A percentile compares a stretch with the other conserved stretches of the same genome.
These are phyloP conservation scores for Tetracentron sinense DNA, from an alignment of 164 flowering plant species.

Conservation along the genomic window DNA sequence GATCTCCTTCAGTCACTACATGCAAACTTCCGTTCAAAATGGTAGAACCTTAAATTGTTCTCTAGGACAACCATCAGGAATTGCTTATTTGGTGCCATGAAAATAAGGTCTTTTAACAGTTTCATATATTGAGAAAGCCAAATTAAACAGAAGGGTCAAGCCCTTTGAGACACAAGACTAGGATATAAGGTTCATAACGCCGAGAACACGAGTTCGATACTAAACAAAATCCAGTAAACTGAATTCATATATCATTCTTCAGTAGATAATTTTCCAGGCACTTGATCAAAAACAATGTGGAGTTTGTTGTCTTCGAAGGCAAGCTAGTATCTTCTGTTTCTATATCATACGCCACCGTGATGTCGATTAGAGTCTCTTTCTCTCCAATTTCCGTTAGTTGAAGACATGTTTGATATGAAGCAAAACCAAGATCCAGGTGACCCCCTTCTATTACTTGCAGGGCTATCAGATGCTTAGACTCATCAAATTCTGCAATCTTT, in stretches of 20 bases:
- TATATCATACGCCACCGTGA: conserved; percentile 26
- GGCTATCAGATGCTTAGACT: conserved; percentile 26
- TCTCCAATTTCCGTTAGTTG: conserved; percentile 24
- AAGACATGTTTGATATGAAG: conserved; percentile 31
- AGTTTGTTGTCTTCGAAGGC: conserved; percentile 17
- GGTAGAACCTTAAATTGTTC: too few species aligned
- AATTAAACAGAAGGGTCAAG: too few species aligned
- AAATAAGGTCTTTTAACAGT: too few species aligned
- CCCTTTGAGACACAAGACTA: too few species aligned
- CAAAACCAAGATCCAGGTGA: conserved; percentile 28
- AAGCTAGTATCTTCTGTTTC: conserved; percentile 15
- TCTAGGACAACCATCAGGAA: too few species aligned
- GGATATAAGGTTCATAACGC: too few species aligned
- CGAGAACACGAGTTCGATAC: too few species aligned
- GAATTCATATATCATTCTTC: conserved; percentile 7
- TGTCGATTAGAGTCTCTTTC: conserved; percentile 26
- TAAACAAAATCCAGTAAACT: too few species aligned
- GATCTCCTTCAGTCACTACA: too few species aligned
- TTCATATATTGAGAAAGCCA: too few species aligned
- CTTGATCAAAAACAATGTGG: conserved; percentile 21
- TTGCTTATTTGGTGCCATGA: too few species aligned
- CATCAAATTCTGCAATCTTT: conserved; percentile 36
- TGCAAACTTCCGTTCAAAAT: too few species aligned
- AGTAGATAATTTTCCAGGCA: conserved; percentile 28
- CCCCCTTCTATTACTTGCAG: conserved; percentile 42